These are phyloP conservation scores for Solanum aculeatissimum DNA, from an alignment of 305 asterid genomes.

Conservation along the genomic window DNA sequence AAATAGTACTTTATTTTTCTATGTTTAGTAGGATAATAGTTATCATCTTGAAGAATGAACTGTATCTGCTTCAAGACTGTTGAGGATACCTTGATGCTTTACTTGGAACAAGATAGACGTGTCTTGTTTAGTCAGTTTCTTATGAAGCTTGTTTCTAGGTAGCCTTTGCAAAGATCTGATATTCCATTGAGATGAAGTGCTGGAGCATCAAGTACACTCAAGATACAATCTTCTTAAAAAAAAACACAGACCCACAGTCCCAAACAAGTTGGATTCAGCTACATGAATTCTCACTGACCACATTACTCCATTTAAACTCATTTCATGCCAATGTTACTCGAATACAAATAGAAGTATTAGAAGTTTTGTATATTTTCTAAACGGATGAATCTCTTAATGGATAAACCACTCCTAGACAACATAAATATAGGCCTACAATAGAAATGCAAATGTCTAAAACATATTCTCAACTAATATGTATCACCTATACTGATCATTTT, in stretches of 20 bases:
- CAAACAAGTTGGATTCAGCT: not conserved
- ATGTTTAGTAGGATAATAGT: too few relatives aligned
- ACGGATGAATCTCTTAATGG: not conserved
- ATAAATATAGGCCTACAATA: not conserved
- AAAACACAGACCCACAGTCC: not conserved
- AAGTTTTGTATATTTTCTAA: not conserved
- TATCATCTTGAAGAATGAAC: not conserved
- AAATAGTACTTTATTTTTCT: not conserved
- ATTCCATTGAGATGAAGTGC: not conserved
- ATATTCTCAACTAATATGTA: not conserved
- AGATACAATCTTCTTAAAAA: not conserved
- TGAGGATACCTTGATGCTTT: not conserved
- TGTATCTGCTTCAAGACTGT: not conserved
- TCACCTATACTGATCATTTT: not conserved
- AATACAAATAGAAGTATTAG: not conserved
- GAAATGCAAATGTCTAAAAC: not conserved
- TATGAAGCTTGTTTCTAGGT: not conserved
- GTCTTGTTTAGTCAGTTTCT: not conserved
- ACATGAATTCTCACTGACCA: not conserved
- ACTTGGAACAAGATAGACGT: not conserved
- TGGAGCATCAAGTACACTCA: not conserved
- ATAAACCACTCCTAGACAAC: not conserved
- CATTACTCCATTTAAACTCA: not conserved
- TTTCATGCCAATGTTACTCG: not conserved
- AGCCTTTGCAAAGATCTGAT: not conserved